Evolutionary conservation across 164 flowering plant species (phyloP), one percentile per base, ranked within the genome.

Genomic region (Berberis vulgaris): DNA sequence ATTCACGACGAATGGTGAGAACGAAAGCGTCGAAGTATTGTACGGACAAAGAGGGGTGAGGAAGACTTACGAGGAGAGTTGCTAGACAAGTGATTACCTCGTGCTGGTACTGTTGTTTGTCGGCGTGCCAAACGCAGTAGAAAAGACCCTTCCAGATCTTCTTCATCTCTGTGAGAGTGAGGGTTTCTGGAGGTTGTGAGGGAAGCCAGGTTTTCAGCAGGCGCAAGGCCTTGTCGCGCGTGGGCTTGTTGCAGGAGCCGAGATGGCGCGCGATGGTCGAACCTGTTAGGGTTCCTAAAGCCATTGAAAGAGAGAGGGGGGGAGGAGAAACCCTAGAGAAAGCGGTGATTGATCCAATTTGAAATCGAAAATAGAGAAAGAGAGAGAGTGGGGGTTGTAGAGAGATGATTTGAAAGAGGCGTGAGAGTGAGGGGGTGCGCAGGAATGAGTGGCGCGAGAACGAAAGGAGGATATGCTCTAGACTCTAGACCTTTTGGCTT

Each of bases 101-200:
- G 12, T 81, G 4, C 71, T 91, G 98, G 7, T 65, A 42, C 3
- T 40, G 70, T 10, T 61, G 77, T 46, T 73, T 76, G 57, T 76
- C 77, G 8, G 79, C 67, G 53, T 76, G 77, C 79, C 79, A 76
- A 1, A 76, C 67, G 73, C 85, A 87, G 76, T 88, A 94, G 77
- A 94, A 91, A 13, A 94, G 82, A 10, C 96, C 94, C 67, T 87
- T 87, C 98, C 98, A 94, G 59, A 91, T 82, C 81, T 80, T 83
- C 72, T 74, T 82, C 77, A 91, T 65, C 49, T 82, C 89, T 12
- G 26, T 26, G 26, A 26, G 26, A 26, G 76, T 80, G 7, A 81
- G 87, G 62, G 86, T 45, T 57, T 87, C 53, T 41, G 59, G 57
- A 60, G 73, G 7, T 47, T 80, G 95, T 1, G 74, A 7, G 0